A percentile compares a stretch with the other conserved stretches of the same genome.
phyloP scores from a whole-genome alignment of 2,329 filamentous ascomycete species.

The Lecanosticta acicola region DNA sequence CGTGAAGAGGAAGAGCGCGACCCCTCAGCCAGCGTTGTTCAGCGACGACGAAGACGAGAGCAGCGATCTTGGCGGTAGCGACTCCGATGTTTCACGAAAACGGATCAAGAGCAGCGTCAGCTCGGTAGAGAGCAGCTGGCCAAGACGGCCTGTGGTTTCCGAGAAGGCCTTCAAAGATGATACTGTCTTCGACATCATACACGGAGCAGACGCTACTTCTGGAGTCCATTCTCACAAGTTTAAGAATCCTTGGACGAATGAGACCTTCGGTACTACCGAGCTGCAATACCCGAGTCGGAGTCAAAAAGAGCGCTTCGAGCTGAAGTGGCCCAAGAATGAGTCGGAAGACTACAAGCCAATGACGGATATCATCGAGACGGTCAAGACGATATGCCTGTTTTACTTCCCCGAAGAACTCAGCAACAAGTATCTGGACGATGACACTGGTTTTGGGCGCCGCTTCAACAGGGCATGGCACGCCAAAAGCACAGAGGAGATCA shows the following conservation, averaged over 20 bases:
- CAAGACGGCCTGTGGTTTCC: slow-evolving; percentile 19
- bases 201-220: slow-evolving; percentile 39
- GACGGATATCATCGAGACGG: slow-evolving; percentile 54
- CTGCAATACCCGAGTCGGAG: slow-evolving; percentile 76
- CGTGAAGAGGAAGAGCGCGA: slow-evolving; percentile 33
- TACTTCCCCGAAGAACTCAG: slow-evolving; percentile 70
- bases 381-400: slow-evolving; percentile 58
- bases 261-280: slow-evolving; percentile 43
- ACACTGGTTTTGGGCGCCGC: slow-evolving; percentile 67
- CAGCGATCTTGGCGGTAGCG: slow-evolving; percentile 27
- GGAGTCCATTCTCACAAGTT: slow-evolving; percentile 43
- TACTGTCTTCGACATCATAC: slow-evolving; percentile 33
- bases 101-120: slow-evolving; percentile 34
- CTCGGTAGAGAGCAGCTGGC: slow-evolving; percentile 27
- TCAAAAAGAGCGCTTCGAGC: slow-evolving; percentile 53
- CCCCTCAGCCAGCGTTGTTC: slow-evolving; percentile 29
- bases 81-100: slow-evolving; percentile 33
- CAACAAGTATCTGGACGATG: slow-evolving; percentile 63
- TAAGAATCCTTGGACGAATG: slow-evolving; percentile 41
- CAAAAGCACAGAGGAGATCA: slow-evolving; percentile 62
- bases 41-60: slow-evolving; percentile 31
- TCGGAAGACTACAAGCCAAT: slow-evolving; percentile 57
- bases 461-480: slow-evolving; percentile 68
- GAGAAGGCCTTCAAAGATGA: slow-evolving; percentile 20
- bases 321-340: slow-evolving; percentile 65